phyloP scores from a whole-genome alignment of 495 filamentous ascomycete species.

The Trichoderma virens region DNA sequence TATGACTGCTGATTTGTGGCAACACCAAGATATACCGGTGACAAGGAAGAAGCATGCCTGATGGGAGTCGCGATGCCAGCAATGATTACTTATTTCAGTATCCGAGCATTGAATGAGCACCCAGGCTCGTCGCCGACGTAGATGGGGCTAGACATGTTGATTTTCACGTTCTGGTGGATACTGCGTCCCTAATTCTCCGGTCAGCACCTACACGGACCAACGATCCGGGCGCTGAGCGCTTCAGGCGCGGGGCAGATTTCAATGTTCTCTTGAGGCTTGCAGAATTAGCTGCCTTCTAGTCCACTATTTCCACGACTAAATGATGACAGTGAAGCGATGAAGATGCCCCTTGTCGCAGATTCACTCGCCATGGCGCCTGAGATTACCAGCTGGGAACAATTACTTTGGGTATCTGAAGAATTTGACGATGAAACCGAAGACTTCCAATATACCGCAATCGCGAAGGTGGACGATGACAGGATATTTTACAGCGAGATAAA shows the following conservation, averaged over 20 bases:
- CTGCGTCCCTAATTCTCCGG: no score
- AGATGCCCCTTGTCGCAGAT: no score
- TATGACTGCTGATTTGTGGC: neutral
- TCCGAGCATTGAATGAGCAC: neutral
- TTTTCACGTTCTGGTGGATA: neutral
- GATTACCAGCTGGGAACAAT: no score
- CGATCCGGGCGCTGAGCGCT: neutral
- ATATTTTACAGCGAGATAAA: constrained; percentile 17
- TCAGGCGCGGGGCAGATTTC: neutral
- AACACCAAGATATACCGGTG: neutral
- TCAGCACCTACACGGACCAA: neutral
- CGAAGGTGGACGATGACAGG: constrained; percentile 17
- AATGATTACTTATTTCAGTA: neutral
- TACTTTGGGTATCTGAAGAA: constrained; percentile 18
- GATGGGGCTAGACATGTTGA: neutral
- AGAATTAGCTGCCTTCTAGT: no score
- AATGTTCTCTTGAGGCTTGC: no score
- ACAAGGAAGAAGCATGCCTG: neutral
- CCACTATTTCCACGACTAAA: no score
- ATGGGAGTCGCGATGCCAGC: neutral
- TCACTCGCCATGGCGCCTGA: no score
- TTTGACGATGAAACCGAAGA: constrained; percentile 15
- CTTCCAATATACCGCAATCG: constrained; percentile 18
- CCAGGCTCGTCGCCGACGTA: neutral
- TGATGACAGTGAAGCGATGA: no score